Evolutionary conservation across 139 green algal genomes (phyloP).

Genomic region (Asterochloris sp.): DNA sequence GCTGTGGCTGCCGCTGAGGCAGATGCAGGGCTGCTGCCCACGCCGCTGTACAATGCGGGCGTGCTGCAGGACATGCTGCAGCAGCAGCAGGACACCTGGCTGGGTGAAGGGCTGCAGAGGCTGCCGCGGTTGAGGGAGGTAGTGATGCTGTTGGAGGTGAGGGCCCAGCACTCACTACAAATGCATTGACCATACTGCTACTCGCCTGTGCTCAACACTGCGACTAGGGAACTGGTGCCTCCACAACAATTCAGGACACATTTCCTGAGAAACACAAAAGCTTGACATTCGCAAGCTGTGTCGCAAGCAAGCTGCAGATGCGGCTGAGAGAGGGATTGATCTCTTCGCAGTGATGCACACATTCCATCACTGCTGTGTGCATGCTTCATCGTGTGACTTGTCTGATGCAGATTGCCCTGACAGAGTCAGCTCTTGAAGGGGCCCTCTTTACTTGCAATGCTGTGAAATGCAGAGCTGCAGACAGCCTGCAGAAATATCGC

Average conservation of each 20-base stretch:
- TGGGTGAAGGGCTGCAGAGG: constrained; percentile 27
- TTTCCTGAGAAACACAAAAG: no score
- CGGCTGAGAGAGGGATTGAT: background rate
- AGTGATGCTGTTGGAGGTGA: constrained; percentile 57
- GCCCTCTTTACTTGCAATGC: no score
- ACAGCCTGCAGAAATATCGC: background rate
- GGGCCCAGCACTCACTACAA: background rate
- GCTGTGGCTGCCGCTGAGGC: background rate
- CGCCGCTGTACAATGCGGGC: constrained; percentile 67
- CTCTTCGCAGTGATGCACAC: background rate
- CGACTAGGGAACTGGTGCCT: background rate
- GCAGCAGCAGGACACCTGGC: constrained; percentile 19
- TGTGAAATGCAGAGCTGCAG: no score
- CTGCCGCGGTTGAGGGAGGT: constrained; percentile 41
- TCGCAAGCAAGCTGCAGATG: background rate
- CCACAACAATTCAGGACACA: background rate
- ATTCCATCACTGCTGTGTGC: background rate
- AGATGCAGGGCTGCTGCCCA: constrained; percentile 30
- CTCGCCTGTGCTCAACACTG: constrained; percentile 36
- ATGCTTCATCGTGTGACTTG: no score
- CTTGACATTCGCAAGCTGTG: background rate
- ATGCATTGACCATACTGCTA: constrained; percentile 9
- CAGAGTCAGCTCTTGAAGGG: no score
- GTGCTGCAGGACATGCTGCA: constrained; percentile 59
- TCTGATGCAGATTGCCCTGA: no score